Evolutionary conservation across 768 basidiomycete genomes (phyloP), one percentile per base, ranked within the genome.

Genomic region (Cantharellus anzutake): DNA sequence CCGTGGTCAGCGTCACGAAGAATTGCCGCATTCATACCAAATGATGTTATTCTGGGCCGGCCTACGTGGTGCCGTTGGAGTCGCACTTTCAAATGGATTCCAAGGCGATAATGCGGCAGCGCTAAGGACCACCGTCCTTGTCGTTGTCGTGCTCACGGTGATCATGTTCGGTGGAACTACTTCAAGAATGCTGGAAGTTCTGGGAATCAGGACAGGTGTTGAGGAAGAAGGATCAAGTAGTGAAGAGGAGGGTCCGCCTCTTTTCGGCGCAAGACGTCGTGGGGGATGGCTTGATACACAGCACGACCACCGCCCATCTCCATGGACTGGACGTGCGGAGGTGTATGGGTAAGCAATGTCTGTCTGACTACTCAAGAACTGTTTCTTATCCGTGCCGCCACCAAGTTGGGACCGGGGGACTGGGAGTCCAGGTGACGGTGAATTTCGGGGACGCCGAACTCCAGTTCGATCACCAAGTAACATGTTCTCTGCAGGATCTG

Each of bases 1-100:
- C 2, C 80, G 89, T 1, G 91, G 91, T 1, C 87, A 92, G 66
- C 79, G 91, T 48, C 73, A 77, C 34, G 93, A 96, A 64, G 93
- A 97, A 65, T 74, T 99, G 3, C 93, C 96, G 0, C 93, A 98
- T 70, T 92, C 91, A 5, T 97, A 99, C 67, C 93, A 97, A 66
- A 94, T 98, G 89, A 96, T 98, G 92, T 73, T 98, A 14, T 98
- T 98, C 72, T 99, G 94, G 96, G 94, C 94, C 1, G 94, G 94
- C 3, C 73, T 99, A 59, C 77, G 96, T 38, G 96, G 96, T 41
- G 96, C 96, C 0, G 96, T 99, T 50, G 96, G 96, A 42, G 96
- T 99, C 29, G 96, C 96, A 2, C 80, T 99, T 39, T 96, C 96
- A 1, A 87, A 91, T 2, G 93, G 93, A 2, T 94, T 99, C 75